Evolutionary conservation across 257 asterid genomes (phyloP).

Genomic region (Euphrasia confusa): DNA sequence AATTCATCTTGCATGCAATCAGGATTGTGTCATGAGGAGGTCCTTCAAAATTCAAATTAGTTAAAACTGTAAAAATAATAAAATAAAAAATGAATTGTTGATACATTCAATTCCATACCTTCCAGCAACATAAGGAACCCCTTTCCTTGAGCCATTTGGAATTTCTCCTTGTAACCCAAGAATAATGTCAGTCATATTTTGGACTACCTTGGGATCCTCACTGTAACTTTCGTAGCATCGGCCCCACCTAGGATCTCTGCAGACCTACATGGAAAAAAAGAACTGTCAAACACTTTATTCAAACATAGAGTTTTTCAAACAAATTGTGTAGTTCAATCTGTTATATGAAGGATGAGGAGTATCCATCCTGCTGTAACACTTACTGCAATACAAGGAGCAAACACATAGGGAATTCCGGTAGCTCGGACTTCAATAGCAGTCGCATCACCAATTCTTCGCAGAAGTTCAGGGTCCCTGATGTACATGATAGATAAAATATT

Average conservation of each 20-base stretch:
- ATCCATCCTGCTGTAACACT: conserved; percentile 17
- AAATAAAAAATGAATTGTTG: not conserved
- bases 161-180: conserved; percentile 84
- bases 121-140: conserved; percentile 74
- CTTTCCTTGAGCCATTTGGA: conserved; percentile 61
- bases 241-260: conserved; percentile 98
- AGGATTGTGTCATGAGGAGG: no score
- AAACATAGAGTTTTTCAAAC: not conserved
- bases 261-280: conserved; percentile 46
- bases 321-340: not conserved
- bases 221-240: conserved; percentile 93
- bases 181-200: conserved; percentile 80
- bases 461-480: conserved; percentile 68
- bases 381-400: conserved; percentile 96
- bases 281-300: conserved; percentile 10
- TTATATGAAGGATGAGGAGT: not conserved
- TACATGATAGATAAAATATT: conserved; percentile 12
- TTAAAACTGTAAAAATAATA: not conserved
- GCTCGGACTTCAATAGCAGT: conserved; percentile 88
- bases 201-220: conserved; percentile 78
- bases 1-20: no score
- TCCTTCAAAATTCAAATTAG: not conserved
- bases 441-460: conserved; percentile 74
- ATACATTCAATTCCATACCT: conserved; percentile 47
- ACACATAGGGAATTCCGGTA: conserved; percentile 79